Conservation (phyloP, 75 land plant species). For the Gnetum montanum region DNA sequence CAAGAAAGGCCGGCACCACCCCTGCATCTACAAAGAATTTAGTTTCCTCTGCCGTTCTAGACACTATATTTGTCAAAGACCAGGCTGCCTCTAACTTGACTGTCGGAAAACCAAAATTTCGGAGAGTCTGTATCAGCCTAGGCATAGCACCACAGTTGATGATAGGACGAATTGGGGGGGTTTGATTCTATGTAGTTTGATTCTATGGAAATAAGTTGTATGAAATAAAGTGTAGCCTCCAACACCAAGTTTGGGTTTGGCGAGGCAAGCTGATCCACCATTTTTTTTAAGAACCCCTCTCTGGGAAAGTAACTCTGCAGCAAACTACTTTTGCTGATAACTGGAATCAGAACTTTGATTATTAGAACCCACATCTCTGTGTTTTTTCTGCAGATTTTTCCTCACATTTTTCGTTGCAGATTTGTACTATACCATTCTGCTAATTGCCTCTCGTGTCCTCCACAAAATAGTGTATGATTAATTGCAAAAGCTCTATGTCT, state of each 20-base stretch:
- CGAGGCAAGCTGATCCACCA: too few species aligned
- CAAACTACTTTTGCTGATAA: too few species aligned
- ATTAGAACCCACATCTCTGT: slow-evolving; percentile 16
- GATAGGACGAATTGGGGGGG: slow-evolving; percentile 77
- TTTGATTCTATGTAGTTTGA: too few species aligned
- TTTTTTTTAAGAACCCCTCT: too few species aligned
- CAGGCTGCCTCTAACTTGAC: slow-evolving; percentile 65
- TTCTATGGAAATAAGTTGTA: too few species aligned
- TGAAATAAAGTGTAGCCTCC: too few species aligned
- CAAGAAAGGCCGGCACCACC: slow-evolving; percentile 32
- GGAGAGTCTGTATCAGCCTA: slow-evolving; percentile 65
- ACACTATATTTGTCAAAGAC: slow-evolving; percentile 43
- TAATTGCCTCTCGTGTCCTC: slow-evolving; percentile 37
- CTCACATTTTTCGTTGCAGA: slow-evolving; percentile 37
- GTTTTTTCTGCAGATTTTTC: slow-evolving; percentile 35
- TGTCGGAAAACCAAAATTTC: slow-evolving; percentile 50
- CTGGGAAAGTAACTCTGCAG: too few species aligned
- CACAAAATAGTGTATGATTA: too few species aligned
- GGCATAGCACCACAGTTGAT: slow-evolving; percentile 58
- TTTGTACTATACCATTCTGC: slow-evolving; percentile 39
- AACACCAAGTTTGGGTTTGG: too few species aligned
- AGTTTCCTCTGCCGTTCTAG: slow-evolving; percentile 38
- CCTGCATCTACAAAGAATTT: slow-evolving; percentile 31
- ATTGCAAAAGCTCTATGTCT: too few species aligned
- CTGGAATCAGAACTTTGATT: too few species aligned